These are phyloP conservation scores for Hapsidospora chrysogenum DNA, from an alignment of 495 filamentous ascomycete genomes.

Conservation along the genomic window DNA sequence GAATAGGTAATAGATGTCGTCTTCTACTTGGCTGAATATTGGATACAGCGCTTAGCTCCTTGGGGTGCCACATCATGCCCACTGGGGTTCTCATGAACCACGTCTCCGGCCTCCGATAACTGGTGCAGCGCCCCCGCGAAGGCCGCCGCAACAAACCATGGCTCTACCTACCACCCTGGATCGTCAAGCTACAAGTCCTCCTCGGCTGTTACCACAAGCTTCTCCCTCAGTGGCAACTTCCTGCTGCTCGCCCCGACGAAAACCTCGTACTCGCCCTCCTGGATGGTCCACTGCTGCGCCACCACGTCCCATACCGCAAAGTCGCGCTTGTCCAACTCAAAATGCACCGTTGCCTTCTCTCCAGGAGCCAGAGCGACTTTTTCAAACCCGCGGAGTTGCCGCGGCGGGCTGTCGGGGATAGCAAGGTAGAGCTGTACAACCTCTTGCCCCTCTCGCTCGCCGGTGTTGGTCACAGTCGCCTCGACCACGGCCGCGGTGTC, in stretches of 20 bases:
- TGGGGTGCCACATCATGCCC: too few species aligned
- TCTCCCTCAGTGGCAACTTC: constrained; percentile 34
- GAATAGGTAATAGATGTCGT: too few species aligned
- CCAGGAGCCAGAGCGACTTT: constrained; percentile 35
- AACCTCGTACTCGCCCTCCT: constrained; percentile 25
- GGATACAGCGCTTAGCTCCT: too few species aligned
- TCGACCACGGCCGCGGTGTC: constrained; percentile 35
- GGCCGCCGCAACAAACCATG: too few species aligned
- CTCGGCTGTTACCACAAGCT: not conserved
- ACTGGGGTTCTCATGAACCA: too few species aligned
- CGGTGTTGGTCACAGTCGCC: constrained; percentile 39
- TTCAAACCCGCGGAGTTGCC: constrained; percentile 49
- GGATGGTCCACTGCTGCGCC: constrained; percentile 42
- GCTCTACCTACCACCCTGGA: too few species aligned
- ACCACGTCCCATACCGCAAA: constrained; percentile 49
- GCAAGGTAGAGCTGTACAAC: constrained; percentile 51
- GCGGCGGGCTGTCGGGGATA: constrained; percentile 32
- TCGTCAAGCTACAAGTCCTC: too few species aligned
- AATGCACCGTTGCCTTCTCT: constrained; percentile 23
- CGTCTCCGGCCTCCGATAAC: too few species aligned
- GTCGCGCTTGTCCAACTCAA: constrained; percentile 46
- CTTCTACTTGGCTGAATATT: too few species aligned
- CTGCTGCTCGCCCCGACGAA: constrained; percentile 49
- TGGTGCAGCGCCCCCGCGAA: too few species aligned
- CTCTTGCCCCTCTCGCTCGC: constrained; percentile 28